Evolutionary conservation across 176 grass and related monocot species (phyloP).

Genomic region (Alloteropsis semialata): DNA sequence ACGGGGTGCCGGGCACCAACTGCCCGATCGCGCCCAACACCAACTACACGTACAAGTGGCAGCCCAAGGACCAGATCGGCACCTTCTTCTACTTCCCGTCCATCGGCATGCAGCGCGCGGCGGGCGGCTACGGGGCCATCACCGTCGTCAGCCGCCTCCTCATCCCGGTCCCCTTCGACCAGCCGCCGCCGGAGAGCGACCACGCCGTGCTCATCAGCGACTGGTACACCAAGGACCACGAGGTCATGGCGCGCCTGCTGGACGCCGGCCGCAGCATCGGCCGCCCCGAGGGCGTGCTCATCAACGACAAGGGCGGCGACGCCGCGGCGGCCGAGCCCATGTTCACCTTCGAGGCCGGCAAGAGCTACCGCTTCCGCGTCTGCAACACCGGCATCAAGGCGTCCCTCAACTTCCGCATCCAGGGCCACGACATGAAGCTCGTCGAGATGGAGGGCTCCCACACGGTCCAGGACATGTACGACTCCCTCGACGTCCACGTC

Average conservation of each 20-base stretch:
- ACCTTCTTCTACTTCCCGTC: conserved; percentile 94
- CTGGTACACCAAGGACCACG: conserved; percentile 77
- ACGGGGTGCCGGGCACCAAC: conserved; percentile 62
- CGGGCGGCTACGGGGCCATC: conserved; percentile 63
- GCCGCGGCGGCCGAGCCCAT: conserved; percentile 6
- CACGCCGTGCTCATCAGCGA: conserved; percentile 59
- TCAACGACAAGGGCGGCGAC: conserved; percentile 53
- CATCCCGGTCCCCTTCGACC: conserved; percentile 67
- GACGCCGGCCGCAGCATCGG: conserved; percentile 41
- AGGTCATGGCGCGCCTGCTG: conserved; percentile 31
- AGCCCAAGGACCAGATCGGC: conserved; percentile 95
- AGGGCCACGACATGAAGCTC: conserved; percentile 61
- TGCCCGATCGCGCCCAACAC: conserved; percentile 68
- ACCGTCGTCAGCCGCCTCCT: conserved; percentile 71
- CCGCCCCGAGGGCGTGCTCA: conserved; percentile 48
- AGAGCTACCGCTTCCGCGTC: conserved; percentile 58
- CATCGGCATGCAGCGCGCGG: conserved; percentile 64
- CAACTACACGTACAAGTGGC: conserved; percentile 82
- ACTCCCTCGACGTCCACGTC: conserved; percentile 59
- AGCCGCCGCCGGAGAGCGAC: conserved; percentile 44
- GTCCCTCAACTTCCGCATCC: conserved; percentile 89
- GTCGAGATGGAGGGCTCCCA: conserved; percentile 74
- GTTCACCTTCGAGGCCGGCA: conserved; percentile 65
- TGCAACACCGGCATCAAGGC: conserved; percentile 66
- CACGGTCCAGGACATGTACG: conserved; percentile 56